Evolutionary conservation across 495 filamentous ascomycete species (phyloP), one percentile per base, ranked within the genome.

Genomic region (Tuber magnatum): DNA sequence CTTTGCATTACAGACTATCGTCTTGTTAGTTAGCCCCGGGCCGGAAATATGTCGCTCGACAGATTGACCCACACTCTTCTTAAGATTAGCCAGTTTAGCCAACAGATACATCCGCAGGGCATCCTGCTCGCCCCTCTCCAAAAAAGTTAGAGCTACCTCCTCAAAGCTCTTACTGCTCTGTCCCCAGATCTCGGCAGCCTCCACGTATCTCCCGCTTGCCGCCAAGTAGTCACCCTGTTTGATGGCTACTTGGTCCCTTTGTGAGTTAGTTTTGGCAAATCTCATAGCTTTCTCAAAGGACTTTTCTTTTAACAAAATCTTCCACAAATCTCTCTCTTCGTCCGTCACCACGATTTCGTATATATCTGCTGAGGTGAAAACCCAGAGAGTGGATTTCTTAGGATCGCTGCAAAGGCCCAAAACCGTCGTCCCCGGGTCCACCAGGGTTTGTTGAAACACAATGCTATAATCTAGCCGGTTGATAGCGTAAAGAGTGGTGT

Each of bases 151-250:
- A 70, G 93, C 93, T 56, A 98, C 95, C 80, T 99, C 93, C 80
- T 99, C 95, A 77, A 99, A 99, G 3, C 91, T 91, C 85, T 97
- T 97, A 80, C 91, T 97, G 85, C 94, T 97, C 84, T 92, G 93
- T 43, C 95, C 95, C 85, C 96, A 97, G 40, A 97, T 89, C 44
- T 87, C 88, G 18, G 95, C 96, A 24, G 95, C 95, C 82, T 97
- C 94, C 42, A 90, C 82, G 82, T 90, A 97, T 44, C 90, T 87
- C 18, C 93, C 92, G 85, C 92, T 93, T 74, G 86, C 88, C 65
- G 93, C 89, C 0, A 99, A 86, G 83, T 91, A 90, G 81, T 99
- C 96, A 24, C 95, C 95, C 40, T 92, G 95, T 6, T 93, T 93
- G 71, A 92, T 93, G 1, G 95, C 90, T 46, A 98, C 92, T 38